Conservation (phyloP, 805 yeast genomes). For the Metschnikowia dekortorum region DNA sequence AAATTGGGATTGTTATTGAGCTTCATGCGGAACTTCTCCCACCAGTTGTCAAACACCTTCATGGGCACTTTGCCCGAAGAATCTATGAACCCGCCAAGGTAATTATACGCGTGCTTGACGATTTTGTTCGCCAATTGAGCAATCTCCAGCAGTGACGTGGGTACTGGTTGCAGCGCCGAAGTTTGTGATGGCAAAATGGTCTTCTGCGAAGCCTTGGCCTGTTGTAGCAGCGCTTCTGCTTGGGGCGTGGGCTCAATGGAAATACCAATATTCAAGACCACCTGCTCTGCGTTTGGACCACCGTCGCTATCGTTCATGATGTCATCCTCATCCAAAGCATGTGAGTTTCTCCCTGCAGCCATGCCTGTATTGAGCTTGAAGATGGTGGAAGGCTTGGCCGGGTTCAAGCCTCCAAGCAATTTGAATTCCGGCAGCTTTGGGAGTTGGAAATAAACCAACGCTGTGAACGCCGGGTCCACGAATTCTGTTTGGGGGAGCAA, state of each 20-base stretch:
- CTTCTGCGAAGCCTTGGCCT: constrained; percentile 30
- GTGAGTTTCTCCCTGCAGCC: constrained; percentile 9
- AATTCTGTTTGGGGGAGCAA: constrained; percentile 73
- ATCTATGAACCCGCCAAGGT: constrained; percentile 82
- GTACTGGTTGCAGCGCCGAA: constrained; percentile 15
- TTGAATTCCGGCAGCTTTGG: constrained; percentile 59
- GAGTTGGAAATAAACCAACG: constrained; percentile 83
- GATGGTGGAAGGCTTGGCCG: constrained; percentile 83
- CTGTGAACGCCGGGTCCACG: constrained; percentile 64
- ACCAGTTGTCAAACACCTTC: constrained; percentile 88
- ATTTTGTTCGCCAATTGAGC: constrained; percentile 79
- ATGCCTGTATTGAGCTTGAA: constrained; percentile 61
- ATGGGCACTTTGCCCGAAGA: constrained; percentile 76
- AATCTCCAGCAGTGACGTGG: constrained; percentile 22
- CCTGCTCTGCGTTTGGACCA: constrained; percentile 6
- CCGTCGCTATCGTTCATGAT: constrained; percentile 24
- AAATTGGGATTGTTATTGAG: constrained; percentile 79
- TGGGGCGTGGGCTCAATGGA: constrained; percentile 75
- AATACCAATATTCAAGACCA: constrained; percentile 61
- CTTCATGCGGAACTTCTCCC: constrained; percentile 82
- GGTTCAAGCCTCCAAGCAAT: constrained; percentile 59
- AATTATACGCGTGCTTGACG: constrained; percentile 89
- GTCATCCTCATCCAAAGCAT: constrained; percentile 30
- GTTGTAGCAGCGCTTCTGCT: constrained; percentile 56
- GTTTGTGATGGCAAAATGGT: constrained; percentile 21